Evolutionary conservation across 495 filamentous ascomycete species (phyloP).

Genomic region (Penicillium crystallinum): DNA sequence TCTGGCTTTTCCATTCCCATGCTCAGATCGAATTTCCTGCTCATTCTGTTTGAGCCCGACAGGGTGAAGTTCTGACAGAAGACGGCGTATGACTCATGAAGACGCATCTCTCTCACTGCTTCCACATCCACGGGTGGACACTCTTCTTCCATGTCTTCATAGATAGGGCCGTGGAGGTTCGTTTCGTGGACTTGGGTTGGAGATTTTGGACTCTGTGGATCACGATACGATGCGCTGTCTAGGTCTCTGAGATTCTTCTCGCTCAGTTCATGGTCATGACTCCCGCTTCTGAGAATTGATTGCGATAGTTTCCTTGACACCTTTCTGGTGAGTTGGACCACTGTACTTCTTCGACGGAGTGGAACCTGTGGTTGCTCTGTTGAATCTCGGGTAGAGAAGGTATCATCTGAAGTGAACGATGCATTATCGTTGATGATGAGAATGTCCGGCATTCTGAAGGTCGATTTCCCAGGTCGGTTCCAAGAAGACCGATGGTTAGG

Average conservation of each 20-base stretch:
- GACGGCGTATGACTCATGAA: constrained; percentile 17
- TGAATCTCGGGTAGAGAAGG: constrained; percentile 14
- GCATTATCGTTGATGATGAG: constrained; percentile 10
- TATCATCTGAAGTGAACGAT: constrained; percentile 9
- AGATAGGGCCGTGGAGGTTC: not conserved
- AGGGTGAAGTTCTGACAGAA: constrained; percentile 23
- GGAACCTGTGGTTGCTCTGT: not conserved
- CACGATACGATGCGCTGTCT: not conserved
- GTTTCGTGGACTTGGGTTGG: not conserved
- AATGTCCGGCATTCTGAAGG: constrained; percentile 11
- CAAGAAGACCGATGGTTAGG: not conserved
- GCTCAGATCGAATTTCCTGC: constrained; percentile 9
- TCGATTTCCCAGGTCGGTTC: not conserved
- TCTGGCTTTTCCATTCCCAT: constrained; percentile 3
- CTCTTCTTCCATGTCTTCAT: constrained; percentile 1
- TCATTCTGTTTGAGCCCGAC: constrained; percentile 7
- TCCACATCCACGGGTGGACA: not conserved
- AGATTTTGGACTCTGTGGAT: not conserved
- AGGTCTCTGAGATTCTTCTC: constrained; percentile 15
- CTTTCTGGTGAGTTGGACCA: constrained; percentile 13
- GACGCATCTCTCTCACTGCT: constrained; percentile 5
- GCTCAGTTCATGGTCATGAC: constrained; percentile 8
- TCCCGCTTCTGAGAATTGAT: not conserved
- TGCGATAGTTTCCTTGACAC: constrained; percentile 21
- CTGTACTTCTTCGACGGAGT: constrained; percentile 15